phyloP scores from a whole-genome alignment of 208 protist species.

The Balamuthia mandrillaris region DNA sequence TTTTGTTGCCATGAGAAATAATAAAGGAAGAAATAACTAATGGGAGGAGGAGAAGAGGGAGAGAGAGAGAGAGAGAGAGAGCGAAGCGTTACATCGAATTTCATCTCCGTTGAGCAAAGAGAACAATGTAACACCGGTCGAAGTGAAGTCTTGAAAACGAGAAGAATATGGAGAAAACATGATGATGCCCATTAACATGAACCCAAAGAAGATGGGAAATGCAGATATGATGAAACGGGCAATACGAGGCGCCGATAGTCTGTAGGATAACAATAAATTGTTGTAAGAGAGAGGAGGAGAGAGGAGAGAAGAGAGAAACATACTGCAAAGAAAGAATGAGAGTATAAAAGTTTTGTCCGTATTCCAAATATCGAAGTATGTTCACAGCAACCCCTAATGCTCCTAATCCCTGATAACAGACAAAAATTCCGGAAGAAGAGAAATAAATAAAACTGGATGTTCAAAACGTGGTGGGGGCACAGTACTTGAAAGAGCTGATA shows the following conservation, averaged over 20 bases:
- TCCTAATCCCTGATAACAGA: slow-evolving; percentile 3
- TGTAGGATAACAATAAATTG: background rate
- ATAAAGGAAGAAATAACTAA: background rate
- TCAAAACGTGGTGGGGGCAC: background rate
- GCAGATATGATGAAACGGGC: slow-evolving; percentile 24
- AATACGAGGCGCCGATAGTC: background rate
- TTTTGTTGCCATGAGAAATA: slow-evolving; percentile 22
- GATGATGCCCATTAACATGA: slow-evolving; percentile 42
- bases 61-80: background rate
- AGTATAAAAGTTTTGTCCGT: slow-evolving; percentile 37
- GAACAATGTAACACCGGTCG: slow-evolving; percentile 42
- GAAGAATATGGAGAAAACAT: slow-evolving; percentile 40
- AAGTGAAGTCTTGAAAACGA: slow-evolving; percentile 22
- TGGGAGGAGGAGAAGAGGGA: background rate
- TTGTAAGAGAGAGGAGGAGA: background rate
- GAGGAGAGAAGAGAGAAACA: background rate
- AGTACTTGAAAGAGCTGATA: no score
- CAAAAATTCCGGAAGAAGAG: background rate
- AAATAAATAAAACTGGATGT: background rate
- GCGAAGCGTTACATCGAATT: slow-evolving; percentile 35
- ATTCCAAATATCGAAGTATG: slow-evolving; percentile 38
- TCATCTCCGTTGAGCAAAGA: slow-evolving; percentile 47
- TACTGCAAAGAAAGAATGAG: slow-evolving; percentile 37
- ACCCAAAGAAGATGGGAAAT: slow-evolving; percentile 44
- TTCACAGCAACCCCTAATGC: slow-evolving; percentile 17